Base-by-base conservation (phyloP, 306 rosid genomes). In the Acacia acuminata region DNA sequence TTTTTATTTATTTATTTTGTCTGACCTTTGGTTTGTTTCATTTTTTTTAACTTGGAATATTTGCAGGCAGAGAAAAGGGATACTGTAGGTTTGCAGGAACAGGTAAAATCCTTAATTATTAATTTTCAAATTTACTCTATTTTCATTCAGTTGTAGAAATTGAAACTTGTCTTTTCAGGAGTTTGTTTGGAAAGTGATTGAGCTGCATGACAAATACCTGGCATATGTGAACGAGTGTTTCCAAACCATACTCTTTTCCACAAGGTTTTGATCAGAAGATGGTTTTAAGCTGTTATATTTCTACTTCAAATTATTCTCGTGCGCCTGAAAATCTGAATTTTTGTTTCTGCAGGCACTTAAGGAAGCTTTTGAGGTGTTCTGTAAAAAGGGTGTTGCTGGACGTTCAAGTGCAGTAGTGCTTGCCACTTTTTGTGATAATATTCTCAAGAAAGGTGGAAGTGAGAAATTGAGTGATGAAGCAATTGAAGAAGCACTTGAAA, bases 1-100 rank as follows among this genome's bases (percentile, higher is more conserved):
- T 43, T 78, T 71, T 77, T 56, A 56, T 56, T 8, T 55, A 10
- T 47, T 56, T n/a, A 32, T 32, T 3, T 36, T 16, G 75, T 58
- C 84, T 85, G 82, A 82, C 73, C 44, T 77, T 75, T 77, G 47
- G 60, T 73, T 34, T 72, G 45, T 48, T 78, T 74, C 73, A 79
- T 44, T n/a, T 71, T 70, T 1, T 3, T 10, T 50, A 50, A 71
- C 14, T 79, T 64, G 73, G 76, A 82, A 63, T 79, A 74, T 79
- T 56, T 77, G 27, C 91, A 94, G 97, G 97, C 94, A 4, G 97
- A 94, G 79, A 94, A 91, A 79, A 91, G 64, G 84, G 98, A 92
- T 30, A 84, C 89, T 38, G 79, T 92, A 85, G 97, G 97, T 48
- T 43, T 88, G 74, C 97, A 90, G 82, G 98, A 94, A 84, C 98